Conservation (phyloP, 345 rosid species). For the Lepidium aucheri region DNA sequence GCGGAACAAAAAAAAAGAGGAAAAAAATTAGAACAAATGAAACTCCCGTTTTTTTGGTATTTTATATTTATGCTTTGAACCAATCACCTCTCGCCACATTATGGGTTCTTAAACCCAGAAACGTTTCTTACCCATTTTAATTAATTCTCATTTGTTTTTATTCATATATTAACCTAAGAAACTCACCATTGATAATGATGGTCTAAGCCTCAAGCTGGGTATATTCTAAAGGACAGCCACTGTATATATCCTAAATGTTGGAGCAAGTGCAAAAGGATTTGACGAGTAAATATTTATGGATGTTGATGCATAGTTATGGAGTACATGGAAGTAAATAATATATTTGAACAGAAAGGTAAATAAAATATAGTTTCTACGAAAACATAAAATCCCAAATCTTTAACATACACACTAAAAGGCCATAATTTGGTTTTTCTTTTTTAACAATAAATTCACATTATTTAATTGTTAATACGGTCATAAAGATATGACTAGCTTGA, state of each 20-base stretch:
- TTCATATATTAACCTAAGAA: no score
- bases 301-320: constrained; percentile 23
- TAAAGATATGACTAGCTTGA: neutral
- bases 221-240: constrained; percentile 32
- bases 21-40: no score
- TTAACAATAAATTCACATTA: neutral
- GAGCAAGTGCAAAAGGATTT: constrained; percentile 23
- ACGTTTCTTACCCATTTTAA: no score
- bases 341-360: neutral
- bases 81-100: no score
- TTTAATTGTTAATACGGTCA: neutral
- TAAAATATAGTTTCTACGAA: neutral
- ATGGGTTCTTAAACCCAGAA: no score
- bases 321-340: constrained; percentile 34
- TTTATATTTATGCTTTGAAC: no score
- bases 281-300: constrained; percentile 31
- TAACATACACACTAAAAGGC: neutral
- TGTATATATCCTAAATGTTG: constrained; percentile 31
- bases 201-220: no score
- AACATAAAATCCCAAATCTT: neutral
- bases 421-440: neutral
- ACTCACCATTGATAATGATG: no score
- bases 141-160: no score
- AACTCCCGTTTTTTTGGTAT: no score
- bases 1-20: no score